phyloP scores from a whole-genome alignment of 805 yeast species.

The Candida quercuum region DNA sequence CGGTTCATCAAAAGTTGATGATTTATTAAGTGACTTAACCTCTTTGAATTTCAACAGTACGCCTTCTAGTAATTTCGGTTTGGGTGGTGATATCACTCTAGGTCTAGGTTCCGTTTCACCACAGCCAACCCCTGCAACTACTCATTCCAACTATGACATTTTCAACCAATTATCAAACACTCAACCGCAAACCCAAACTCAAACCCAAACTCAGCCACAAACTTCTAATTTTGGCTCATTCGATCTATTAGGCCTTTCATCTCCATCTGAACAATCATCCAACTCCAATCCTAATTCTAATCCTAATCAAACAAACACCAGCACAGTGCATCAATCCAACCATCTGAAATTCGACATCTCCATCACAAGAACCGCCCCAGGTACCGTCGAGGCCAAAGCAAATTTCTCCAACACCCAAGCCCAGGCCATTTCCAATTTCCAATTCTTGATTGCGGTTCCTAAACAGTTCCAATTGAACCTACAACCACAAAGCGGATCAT shows the following conservation, averaged over 20 bases:
- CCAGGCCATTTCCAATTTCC: conserved; percentile 42
- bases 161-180: conserved; percentile 17
- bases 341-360: conserved; percentile 46
- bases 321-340: conserved; percentile 36
- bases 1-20: conserved; percentile 50
- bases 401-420: conserved; percentile 46
- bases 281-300: conserved; percentile 3
- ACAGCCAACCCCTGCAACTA: conserved; percentile 6
- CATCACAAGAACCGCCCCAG: conserved; percentile 29
- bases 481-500: conserved; percentile 55
- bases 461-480: conserved; percentile 52
- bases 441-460: conserved; percentile 68
- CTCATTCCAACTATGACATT: conserved; percentile 22
- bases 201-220: conserved; percentile 11
- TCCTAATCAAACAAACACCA: conserved; percentile 5
- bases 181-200: too few species aligned
- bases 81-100: conserved; percentile 47
- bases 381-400: conserved; percentile 39
- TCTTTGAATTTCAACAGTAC: conserved; percentile 40
- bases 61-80: conserved; percentile 30
- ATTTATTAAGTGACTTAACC: conserved; percentile 67
- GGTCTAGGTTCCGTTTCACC: conserved; percentile 28
- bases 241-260: conserved; percentile 18
- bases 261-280: conserved; percentile 11
- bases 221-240: conserved; percentile 7